Base-by-base conservation (phyloP, 345 rosid genomes). In the Eucalyptus tenuipes region DNA sequence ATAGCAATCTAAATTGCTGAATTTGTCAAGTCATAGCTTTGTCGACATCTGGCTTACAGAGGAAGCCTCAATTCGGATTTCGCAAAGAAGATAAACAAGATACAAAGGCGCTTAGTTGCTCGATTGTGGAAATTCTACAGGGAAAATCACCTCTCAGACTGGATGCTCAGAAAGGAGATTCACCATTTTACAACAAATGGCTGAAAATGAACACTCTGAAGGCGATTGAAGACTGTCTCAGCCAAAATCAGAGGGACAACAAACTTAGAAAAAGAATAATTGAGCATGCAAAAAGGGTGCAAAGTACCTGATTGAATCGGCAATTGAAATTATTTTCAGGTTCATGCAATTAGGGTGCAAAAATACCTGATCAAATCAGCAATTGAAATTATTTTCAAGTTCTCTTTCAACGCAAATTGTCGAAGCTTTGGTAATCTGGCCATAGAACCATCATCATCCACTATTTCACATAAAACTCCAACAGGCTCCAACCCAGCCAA, bases 361-460 rank as follows among this genome's bases (percentile, higher is more conserved):
- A 71, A 57, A 33, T 92, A 96, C 99, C 98, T 96, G 82, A 96
- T 95, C 90, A 97, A 87, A 93, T 97, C 99, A 49, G 98, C 96
- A 66, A 96, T 95, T 6, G 99, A 96, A 84, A 97, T 91, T 22
- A 96, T 93, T 88, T 96, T 96, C 92, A 97, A 90, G 88, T 92
- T 94, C 92, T 96, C 93, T 22, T 84, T 92, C 90, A 90, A 42
- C 18, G 98, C 96, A 88, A 97, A 96, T 79, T 96, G 91, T 33
- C 91, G 93, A 66, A 96, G 98, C 89, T 93, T 95, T 86, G 98
- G 98, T 88, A 97, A 92, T 91, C 98, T 94, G 91, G 99, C 99
- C 99, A 97, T 97, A 59, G 99, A 97, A 71, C 99, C 99, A 93
- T 97, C 99, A 88, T 97, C 97, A 92, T 97, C 99, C 71, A 96